Base-by-base conservation (phyloP, 2,329 filamentous ascomycete species). In the Chaetomiaceae sp. region DNA sequence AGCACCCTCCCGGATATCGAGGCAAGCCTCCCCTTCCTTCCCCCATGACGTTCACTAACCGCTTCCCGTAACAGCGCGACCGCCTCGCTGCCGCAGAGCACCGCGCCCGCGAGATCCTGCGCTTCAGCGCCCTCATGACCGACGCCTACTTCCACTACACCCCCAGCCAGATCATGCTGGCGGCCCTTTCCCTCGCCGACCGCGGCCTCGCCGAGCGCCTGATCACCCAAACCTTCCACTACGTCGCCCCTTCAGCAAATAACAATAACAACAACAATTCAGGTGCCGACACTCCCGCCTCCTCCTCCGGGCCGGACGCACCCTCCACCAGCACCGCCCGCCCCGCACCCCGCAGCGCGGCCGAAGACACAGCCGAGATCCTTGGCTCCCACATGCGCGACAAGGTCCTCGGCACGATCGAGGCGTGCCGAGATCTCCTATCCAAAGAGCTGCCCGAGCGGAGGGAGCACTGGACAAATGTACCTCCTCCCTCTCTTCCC, bases 71-170 rank as follows among this genome's bases (percentile, higher is more conserved):
- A 27, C 44, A 68, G 66, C 64, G 76, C 45, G 63, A 68, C 9
- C 72, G 77, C 23, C 72, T 83, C 27, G 72, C 72, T 45, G 76
- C 76, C 11, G 89, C 89, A 0, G 91, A 95, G 66, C 76, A 76
- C n/a, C 80, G 79, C 48, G 88, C 91, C 0, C 81, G 88, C 38
- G 82, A 85, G 19, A 78, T 89, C 43, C 80, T 95, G 51, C 89
- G 89, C 66, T 87, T 84, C 51, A 88, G 89, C 53, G 88, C 91
- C 0, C 75, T 95, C 47, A 79, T 96, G 57, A 96, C 92, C 23
- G 94, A 99, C 64, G 91, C 83, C n/a, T 97, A 97, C 73, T 96
- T 97, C 72, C 87, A 96, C 70, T 97, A 89, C 72, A 92, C 92
- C 0, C 94, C 94, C 0, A 88, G 89, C 22, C 94, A 99, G 69